phyloP scores from a whole-genome alignment of 768 basidiomycete genomes.

The Agaricus subrufescens region DNA sequence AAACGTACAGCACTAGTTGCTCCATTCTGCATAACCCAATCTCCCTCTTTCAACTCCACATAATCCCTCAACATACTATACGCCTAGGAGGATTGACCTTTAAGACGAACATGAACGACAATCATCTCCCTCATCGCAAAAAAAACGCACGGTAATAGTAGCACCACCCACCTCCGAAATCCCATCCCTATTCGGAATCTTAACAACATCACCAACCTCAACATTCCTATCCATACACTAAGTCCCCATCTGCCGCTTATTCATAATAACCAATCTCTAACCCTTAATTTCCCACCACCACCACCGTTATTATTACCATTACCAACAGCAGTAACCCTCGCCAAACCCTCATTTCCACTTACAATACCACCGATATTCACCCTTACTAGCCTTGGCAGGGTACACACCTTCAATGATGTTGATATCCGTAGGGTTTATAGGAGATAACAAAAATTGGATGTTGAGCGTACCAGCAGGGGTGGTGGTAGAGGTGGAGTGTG shows the following conservation, averaged over 20 bases:
- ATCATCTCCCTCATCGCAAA: not conserved
- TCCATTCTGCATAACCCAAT: slow-evolving; percentile 85
- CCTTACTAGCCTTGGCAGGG: slow-evolving; percentile 52
- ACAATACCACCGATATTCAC: slow-evolving; percentile 40
- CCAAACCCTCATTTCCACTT: slow-evolving; percentile 77
- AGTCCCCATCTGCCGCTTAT: slow-evolving; percentile 63
- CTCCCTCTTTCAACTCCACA: slow-evolving; percentile 55
- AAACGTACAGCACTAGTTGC: slow-evolving; percentile 72
- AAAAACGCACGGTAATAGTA: slow-evolving; percentile 58
- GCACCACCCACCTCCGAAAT: slow-evolving; percentile 66
- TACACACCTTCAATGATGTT: slow-evolving; percentile 84
- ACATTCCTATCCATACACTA: slow-evolving; percentile 63
- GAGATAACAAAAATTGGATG: slow-evolving; percentile 66
- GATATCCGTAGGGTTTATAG: slow-evolving; percentile 79
- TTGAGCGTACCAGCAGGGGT: too few species aligned
- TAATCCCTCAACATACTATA: slow-evolving; percentile 78
- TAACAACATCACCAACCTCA: slow-evolving; percentile 49
- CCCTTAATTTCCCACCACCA: slow-evolving; percentile 23
- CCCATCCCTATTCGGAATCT: slow-evolving; percentile 42
- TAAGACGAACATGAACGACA: not conserved
- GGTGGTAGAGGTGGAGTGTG: slow-evolving; percentile 25
- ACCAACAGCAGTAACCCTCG: slow-evolving; percentile 59
- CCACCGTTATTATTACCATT: slow-evolving; percentile 12
- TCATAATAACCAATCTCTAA: slow-evolving; percentile 72
- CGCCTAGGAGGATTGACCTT: slow-evolving; percentile 81